Evolutionary conservation across 352 stramenopile species (phyloP), one percentile per base, ranked within the genome.

Genomic region (Globisporangium acanthophoron): DNA sequence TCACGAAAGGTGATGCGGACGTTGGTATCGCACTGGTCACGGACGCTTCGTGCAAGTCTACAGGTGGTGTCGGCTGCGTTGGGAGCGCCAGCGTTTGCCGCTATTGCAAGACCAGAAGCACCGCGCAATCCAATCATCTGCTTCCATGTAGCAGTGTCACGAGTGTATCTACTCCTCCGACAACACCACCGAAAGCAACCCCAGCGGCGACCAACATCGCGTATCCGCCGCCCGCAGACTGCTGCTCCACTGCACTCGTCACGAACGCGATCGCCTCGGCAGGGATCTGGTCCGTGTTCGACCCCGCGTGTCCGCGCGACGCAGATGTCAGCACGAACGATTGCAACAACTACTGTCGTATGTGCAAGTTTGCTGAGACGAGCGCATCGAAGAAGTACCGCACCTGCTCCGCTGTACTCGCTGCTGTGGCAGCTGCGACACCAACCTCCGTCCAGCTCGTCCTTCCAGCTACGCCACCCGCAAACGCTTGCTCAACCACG

Each of bases 61-160:
- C 1, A 21, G 71, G 69, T 1, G 71, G 66, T 15, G 13, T 72
- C 31, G 72, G 72, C 6, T 80, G 72, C 33, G 68, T 73, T 39
- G 70, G 68, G 24, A 56, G 37, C 12, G 35, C 46, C 16, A 62
- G 41, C 33, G 61, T 70, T 1, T 80, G 72, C 53, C 69, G 70
- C 29, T 78, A 70, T 52, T 80, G 71, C 47, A 73, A 80, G 59
- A 53, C 58, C 1, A 44, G 4, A 3, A 65, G 48, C 21, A 75
- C 71, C 0, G 40, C 59, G 1, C 56, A 69, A 47, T 79, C 68
- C 18, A 43, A 58, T 24, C 62, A 66, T 29, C 58, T 75, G 9
- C 40, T 57, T 3, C 6, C 20, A 11, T 66, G 61, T 21, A 47
- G 27, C 31, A 54, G 43, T 29, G 44, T 59, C 5, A 4, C 8